These are phyloP conservation scores for Candolleomyces eurysporus DNA, from an alignment of 768 basidiomycete species.

Conservation along the genomic window DNA sequence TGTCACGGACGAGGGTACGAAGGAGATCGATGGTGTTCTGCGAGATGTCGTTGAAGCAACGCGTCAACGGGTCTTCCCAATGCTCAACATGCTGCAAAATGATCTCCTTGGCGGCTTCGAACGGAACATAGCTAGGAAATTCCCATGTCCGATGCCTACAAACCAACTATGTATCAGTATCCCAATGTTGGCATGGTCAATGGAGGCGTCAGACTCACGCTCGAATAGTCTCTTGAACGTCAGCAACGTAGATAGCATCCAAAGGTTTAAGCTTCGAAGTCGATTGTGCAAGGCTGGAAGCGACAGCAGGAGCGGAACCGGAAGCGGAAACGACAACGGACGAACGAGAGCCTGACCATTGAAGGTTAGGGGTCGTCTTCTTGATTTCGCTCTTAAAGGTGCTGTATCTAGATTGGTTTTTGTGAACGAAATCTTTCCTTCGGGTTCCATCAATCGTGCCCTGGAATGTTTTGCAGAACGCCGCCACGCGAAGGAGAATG, in stretches of 20 bases:
- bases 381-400: conserved; percentile 1
- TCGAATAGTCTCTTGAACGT: conserved; percentile 1
- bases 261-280: not conserved
- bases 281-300: not conserved
- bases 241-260: no score
- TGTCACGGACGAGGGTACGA: conserved; percentile 2
- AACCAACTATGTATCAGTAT: not conserved
- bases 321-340: no score
- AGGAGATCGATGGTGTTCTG: not conserved
- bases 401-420: no score
- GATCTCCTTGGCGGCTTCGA: conserved; percentile 12
- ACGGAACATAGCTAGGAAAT: conserved; percentile 11
- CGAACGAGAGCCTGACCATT: not conserved
- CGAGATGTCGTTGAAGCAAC: conserved; percentile 10
- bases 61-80: conserved; percentile 9
- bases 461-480: no score
- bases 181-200: not conserved
- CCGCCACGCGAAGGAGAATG: no score
- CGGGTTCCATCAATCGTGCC: no score
- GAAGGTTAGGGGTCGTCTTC: conserved; percentile 9
- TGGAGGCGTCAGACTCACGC: not conserved
- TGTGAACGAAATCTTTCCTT: no score
- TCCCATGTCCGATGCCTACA: conserved; percentile 13
- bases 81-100: conserved; percentile 11
- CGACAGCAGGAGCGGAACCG: no score